Base-by-base conservation (phyloP, 331 rosid species). In the Arachis monticola region DNA sequence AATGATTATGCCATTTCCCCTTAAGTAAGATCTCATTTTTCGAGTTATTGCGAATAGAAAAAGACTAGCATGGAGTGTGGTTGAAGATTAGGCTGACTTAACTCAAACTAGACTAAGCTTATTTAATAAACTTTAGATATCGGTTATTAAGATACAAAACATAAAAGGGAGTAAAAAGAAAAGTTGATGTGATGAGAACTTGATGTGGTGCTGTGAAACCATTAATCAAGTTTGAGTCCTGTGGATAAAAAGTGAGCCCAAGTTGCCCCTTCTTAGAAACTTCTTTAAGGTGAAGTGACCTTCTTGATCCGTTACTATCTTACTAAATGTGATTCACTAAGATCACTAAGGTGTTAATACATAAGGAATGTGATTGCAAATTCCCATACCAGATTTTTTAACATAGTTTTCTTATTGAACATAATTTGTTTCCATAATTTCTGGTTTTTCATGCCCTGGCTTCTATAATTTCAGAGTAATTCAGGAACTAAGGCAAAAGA, bases 401-500 rank as follows among this genome's bases (percentile, higher is more conserved):
- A 53, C 7, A 53, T 17, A 17, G 22, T n/a, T 12, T n/a, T 53
- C 12, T 53, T 53, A 12, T n/a, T 53, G 27, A 53, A 5, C 0
- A 7, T 53, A 8, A 53, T 53, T 53, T 53, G 27, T 4, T 35
- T 68, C 44, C 8, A 10, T 65, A 11, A n/a, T 57, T 27, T 59
- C 48, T 53, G 32, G 69, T 14, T 7, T 69, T 72, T 80, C 60
- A 83, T 80, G 67, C n/a, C 11, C 79, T 60, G 72, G 63, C 59
- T 82, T 66, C 31, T 86, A 48, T 82, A 60, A 73, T 78, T 86
- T 84, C 87, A 95, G 99, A 95, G 99, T 74, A 95, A 88, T 80
- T 95, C 99, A 17, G 96, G 99, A 72, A 90, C 97, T 53, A 95
- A 95, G 85, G 99, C 99, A 3, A 95, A 87, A 80, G 97, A 95